Evolutionary conservation across 371 early-diverging fungal genomes (phyloP), one percentile per base, ranked within the genome.

Genomic region (Chytridium lagenaria): DNA sequence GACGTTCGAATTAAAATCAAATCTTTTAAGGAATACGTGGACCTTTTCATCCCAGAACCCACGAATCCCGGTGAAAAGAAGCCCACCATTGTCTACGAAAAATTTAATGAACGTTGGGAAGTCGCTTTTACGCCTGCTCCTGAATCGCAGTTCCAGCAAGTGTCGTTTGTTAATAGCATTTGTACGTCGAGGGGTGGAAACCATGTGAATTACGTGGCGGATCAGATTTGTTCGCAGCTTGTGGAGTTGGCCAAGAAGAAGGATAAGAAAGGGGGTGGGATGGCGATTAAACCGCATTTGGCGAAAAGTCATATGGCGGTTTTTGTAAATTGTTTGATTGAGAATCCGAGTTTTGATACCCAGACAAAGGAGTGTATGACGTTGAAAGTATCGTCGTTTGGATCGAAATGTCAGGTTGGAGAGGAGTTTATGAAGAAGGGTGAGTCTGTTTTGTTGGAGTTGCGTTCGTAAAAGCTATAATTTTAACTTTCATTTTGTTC

Each of bases 311-410:
- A 96, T 70, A 88, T 99, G 81, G 96, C 92, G 88, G 73, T 99
- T 7, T 99, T 99, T 84, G 87, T 99, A 78, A 99, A 99, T 84
- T 94, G 93, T 78, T 78, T 93, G 69, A 98, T 99, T 69, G 98
- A 97, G 77, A 99, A 99, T 80, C 99, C 99, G 2, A 85, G 97
- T 0, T 99, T 99, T 83, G 99, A 99, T 82, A 97, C 98, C 7
- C 99, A 99, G 83, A 99, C 99, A 26, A 99, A 99, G 83, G 99
- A 99, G 77, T 95, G 89, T 76, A 90, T 99, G 90, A 99, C 99
- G 0, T 83, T 99, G 51, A 90, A 92, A 66, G 77, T 78, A 23
- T 83, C 90, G 2, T 79, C 89, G 0, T 99, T 99, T 86, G 99
- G 99, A 1, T 94, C 95, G 19, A 93, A 90, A 67, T 97, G 95